phyloP scores from a whole-genome alignment of 1,284 basidiomycete species.

The Fistulinella cinereoalba region DNA sequence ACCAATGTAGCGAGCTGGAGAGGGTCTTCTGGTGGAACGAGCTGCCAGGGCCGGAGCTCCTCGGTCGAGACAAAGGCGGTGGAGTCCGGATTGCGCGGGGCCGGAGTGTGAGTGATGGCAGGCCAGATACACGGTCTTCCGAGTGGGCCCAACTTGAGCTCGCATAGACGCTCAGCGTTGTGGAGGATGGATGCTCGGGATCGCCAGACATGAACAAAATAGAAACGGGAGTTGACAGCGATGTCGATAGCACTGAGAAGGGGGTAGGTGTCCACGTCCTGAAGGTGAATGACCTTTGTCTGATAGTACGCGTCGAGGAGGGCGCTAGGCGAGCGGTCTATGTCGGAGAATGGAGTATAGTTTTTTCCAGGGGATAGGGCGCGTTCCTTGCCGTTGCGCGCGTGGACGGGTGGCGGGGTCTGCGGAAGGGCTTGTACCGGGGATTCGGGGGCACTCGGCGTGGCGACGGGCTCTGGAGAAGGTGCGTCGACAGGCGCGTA shows the following conservation, averaged over 20 bases:
- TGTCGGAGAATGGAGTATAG: background rate
- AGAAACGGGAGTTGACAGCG: slow-evolving; percentile 23
- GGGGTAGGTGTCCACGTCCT: slow-evolving; percentile 17
- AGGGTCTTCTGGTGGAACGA: slow-evolving; percentile 7
- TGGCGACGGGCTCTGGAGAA: background rate
- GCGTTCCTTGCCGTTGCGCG: slow-evolving; percentile 26
- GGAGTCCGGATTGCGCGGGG: slow-evolving; percentile 10
- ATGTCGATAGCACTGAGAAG: slow-evolving; percentile 16
- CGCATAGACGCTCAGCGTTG: slow-evolving; percentile 7
- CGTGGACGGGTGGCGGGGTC: background rate
- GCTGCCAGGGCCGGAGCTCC: slow-evolving; percentile 17
- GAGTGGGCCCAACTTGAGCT: background rate
- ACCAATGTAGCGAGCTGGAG: background rate
- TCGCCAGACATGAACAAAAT: slow-evolving; percentile 23
- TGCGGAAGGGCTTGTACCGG: background rate
- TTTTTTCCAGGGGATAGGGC: background rate
- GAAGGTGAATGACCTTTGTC: slow-evolving; percentile 14
- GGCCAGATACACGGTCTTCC: slow-evolving; percentile 9
- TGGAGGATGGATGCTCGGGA: slow-evolving; percentile 13
- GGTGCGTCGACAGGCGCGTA: slow-evolving; percentile 13
- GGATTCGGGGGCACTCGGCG: background rate
- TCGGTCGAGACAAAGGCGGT: slow-evolving; percentile 11
- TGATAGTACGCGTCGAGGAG: slow-evolving; percentile 12
- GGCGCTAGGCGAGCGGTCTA: background rate
- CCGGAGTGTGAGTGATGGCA: background rate